A percentile compares a stretch with the other conserved stretches of the same genome.
These are phyloP conservation scores for Sarocladium oryzae DNA, from an alignment of 2,329 filamentous ascomycete species.

Conservation along the genomic window DNA sequence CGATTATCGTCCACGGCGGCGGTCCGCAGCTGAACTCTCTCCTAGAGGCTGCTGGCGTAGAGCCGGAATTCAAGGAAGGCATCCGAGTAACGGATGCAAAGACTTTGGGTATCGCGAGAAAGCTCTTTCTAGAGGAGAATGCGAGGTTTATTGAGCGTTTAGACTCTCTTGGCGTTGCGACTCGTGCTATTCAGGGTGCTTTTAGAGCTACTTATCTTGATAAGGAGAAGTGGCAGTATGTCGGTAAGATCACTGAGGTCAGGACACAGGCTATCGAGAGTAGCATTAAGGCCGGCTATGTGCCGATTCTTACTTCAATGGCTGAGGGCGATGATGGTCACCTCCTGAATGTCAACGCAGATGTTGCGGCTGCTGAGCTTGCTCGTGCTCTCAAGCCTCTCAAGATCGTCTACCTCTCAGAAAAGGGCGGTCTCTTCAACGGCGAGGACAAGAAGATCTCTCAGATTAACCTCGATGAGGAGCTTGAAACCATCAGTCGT, in stretches of 20 bases:
- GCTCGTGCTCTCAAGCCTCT: slow-evolving; percentile 83
- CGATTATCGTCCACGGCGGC: slow-evolving; percentile 90
- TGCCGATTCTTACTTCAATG: slow-evolving; percentile 94
- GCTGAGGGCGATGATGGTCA: slow-evolving; percentile 88
- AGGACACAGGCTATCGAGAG: slow-evolving; percentile 87
- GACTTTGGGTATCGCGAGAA: slow-evolving; percentile 83
- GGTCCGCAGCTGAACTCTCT: slow-evolving; percentile 92
- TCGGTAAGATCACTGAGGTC: slow-evolving; percentile 91
- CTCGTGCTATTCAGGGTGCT: slow-evolving; percentile 84
- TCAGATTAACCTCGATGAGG: slow-evolving; percentile 93
- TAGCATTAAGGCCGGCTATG: slow-evolving; percentile 82
- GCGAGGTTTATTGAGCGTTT: slow-evolving; percentile 84
- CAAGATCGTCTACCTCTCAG: slow-evolving; percentile 97
- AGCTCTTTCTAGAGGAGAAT: slow-evolving; percentile 94
- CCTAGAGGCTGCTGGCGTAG: slow-evolving; percentile 76
- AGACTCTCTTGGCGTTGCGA: slow-evolving; percentile 82
- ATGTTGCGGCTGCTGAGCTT: slow-evolving; percentile 90
- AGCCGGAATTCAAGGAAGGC: slow-evolving; percentile 93
- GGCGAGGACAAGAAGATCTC: slow-evolving; percentile 93
- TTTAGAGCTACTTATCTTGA: slow-evolving; percentile 93
- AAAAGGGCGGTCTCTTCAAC: slow-evolving; percentile 95
- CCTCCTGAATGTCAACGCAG: slow-evolving; percentile 94
- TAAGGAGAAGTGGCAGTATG: slow-evolving; percentile 91
- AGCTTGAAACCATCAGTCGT: slow-evolving; percentile 87
- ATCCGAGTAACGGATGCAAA: slow-evolving; percentile 94